Evolutionary conservation across 2,329 filamentous ascomycete genomes (phyloP).

Genomic region (Alternaria sp.): DNA sequence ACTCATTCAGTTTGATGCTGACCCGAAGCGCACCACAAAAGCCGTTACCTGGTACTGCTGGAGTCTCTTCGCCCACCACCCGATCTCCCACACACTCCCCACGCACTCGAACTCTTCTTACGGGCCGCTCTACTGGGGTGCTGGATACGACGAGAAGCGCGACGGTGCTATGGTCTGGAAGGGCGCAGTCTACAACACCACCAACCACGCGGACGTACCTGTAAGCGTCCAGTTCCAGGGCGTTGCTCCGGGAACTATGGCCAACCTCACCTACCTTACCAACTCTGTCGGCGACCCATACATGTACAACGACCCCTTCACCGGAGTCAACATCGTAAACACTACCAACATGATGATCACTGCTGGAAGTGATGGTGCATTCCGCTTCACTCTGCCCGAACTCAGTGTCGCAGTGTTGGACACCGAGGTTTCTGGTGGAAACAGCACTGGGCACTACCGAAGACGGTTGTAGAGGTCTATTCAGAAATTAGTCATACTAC

Average conservation of each 20-base stretch:
- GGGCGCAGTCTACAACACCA: slow-evolving; percentile 60
- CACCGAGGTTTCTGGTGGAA: slow-evolving; percentile 26
- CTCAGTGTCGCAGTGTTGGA: slow-evolving; percentile 67
- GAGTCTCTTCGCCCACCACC: slow-evolving; percentile 54
- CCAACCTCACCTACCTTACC: slow-evolving; percentile 55
- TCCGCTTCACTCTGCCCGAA: slow-evolving; percentile 63
- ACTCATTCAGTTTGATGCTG: slow-evolving; percentile 53
- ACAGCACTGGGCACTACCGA: not conserved
- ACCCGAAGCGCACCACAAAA: slow-evolving; percentile 44
- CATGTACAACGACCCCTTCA: slow-evolving; percentile 54
- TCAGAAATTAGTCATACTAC: not conserved
- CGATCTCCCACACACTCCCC: slow-evolving; percentile 57
- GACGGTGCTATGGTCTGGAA: slow-evolving; percentile 54
- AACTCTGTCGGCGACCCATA: slow-evolving; percentile 51
- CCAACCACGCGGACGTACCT: slow-evolving; percentile 36
- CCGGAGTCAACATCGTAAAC: slow-evolving; percentile 58
- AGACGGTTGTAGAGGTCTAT: not conserved
- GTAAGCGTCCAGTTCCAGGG: slow-evolving; percentile 44
- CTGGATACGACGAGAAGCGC: slow-evolving; percentile 49
- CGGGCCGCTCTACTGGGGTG: slow-evolving; percentile 58
- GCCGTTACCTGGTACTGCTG: slow-evolving; percentile 47
- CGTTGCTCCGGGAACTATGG: slow-evolving; percentile 37
- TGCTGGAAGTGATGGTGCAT: slow-evolving; percentile 56
- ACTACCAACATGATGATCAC: slow-evolving; percentile 28
- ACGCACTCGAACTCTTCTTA: slow-evolving; percentile 48